Evolutionary conservation across 225 moss, liverwort and hornwort species (phyloP).

Genomic region (Bryoerythrophyllum caledonicum): DNA sequence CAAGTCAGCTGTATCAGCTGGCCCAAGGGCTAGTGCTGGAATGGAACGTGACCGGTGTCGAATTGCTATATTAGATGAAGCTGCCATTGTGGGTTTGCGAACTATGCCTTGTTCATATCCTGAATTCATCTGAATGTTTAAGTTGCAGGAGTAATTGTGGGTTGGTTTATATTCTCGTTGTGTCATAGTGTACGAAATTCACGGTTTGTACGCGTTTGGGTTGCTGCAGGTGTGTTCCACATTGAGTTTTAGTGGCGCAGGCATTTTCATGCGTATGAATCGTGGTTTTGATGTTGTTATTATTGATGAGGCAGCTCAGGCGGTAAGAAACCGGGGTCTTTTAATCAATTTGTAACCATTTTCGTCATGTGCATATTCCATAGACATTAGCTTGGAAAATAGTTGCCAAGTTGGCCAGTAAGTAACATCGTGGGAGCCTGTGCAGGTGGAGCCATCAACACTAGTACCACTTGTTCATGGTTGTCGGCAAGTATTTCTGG

Average conservation of each 20-base stretch:
- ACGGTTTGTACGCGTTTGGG: not conserved
- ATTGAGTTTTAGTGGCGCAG: constrained; percentile 96
- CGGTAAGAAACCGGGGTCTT: constrained; percentile 56
- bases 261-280: constrained; percentile 97
- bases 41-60: constrained; percentile 98
- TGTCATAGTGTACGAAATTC: constrained; percentile 11
- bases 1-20: constrained; percentile 84
- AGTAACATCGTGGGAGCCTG: constrained; percentile 22
- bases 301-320: constrained; percentile 99
- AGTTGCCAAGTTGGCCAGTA: not conserved
- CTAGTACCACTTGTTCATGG: constrained; percentile 96
- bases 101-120: not conserved
- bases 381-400: not conserved
- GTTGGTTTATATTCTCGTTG: not conserved
- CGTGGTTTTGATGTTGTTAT: constrained; percentile 99
- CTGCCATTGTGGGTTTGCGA: constrained; percentile 87
- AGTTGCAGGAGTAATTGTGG: not conserved
- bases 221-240: constrained; percentile 91
- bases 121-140: not conserved
- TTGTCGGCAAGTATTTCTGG: constrained; percentile 98
- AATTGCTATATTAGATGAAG: constrained; percentile 95
- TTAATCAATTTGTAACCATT: not conserved
- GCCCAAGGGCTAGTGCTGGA: constrained; percentile 87
- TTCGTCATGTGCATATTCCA: not conserved
- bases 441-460: constrained; percentile 99